Evolutionary conservation across 768 basidiomycete species (phyloP).

Genomic region (Russula virescens): DNA sequence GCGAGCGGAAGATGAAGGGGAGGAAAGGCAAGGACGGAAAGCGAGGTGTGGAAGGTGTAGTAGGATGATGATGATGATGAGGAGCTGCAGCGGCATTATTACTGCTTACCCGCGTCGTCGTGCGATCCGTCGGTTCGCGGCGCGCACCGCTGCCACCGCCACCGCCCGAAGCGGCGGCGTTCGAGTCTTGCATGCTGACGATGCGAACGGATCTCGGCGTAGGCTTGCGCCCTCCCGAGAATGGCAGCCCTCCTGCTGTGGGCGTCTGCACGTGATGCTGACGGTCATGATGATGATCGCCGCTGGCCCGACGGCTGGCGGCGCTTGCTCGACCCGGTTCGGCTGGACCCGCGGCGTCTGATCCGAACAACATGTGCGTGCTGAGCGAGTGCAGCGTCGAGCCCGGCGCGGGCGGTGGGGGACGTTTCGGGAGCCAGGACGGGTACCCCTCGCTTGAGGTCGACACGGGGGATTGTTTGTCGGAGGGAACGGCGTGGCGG

Average conservation of each 20-base stretch:
- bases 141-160: conserved; percentile 23
- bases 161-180: neutral
- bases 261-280: conserved; percentile 8
- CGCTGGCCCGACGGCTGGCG: neutral
- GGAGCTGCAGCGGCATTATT: conserved; percentile 27
- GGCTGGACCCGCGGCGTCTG: neutral
- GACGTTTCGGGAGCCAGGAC: conserved; percentile 77
- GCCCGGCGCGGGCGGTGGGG: conserved; percentile 68
- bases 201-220: conserved; percentile 80
- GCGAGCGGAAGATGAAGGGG: conserved; percentile 33
- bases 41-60: neutral
- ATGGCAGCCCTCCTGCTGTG: too few species aligned
- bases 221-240: conserved; percentile 62
- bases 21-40: neutral
- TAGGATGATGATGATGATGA: too few species aligned
- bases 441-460: conserved; percentile 58
- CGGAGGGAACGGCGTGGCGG: neutral
- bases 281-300: neutral
- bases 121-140: conserved; percentile 45
- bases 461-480: conserved; percentile 1
- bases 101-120: conserved; percentile 38
- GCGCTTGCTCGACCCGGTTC: neutral
- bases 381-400: conserved; percentile 61
- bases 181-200: conserved; percentile 54
- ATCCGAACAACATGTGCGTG: conserved; percentile 32